phyloP scores from a whole-genome alignment of 768 basidiomycete species.

The Pluteus cervinus region DNA sequence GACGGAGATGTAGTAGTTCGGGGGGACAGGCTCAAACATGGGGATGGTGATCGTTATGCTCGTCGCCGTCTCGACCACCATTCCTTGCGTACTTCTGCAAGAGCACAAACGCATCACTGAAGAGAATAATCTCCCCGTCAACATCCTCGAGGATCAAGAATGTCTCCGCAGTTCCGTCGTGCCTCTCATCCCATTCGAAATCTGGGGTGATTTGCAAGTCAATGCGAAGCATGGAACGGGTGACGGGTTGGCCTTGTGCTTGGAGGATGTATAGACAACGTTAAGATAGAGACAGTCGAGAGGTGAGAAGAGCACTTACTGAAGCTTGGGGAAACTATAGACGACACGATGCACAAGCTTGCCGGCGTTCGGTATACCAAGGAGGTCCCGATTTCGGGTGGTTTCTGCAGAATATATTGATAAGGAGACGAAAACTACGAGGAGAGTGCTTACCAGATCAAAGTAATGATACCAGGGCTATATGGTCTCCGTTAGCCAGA shows the following conservation, averaged over 20 bases:
- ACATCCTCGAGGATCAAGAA: slow-evolving; percentile 96
- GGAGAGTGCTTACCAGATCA: too few relatives aligned
- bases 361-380: slow-evolving; percentile 91
- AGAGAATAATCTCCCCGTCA: slow-evolving; percentile 93
- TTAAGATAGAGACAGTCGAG: slow-evolving; percentile 1
- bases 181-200: slow-evolving; percentile 95
- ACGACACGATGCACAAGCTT: slow-evolving; percentile 88
- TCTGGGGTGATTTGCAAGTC: slow-evolving; percentile 95
- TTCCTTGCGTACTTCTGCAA: slow-evolving; percentile 86
- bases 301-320: slow-evolving; percentile 46
- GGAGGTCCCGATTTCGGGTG: slow-evolving; percentile 93
- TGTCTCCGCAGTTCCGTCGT: slow-evolving; percentile 81
- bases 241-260: slow-evolving; percentile 95
- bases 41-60: slow-evolving; percentile 93
- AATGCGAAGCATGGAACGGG: slow-evolving; percentile 84
- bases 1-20: slow-evolving; percentile 95
- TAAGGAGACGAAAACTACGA: neutral
- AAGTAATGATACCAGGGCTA: slow-evolving; percentile 97
- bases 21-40: slow-evolving; percentile 97
- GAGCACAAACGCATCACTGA: slow-evolving; percentile 89
- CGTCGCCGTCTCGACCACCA: too few relatives aligned
- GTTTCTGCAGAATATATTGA: slow-evolving; percentile 29
- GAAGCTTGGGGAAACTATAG: slow-evolving; percentile 92
- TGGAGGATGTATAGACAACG: slow-evolving; percentile 73
- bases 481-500: neutral